Evolutionary conservation across 805 yeast species (phyloP).

Genomic region (Priceomyces fermenticarens): DNA sequence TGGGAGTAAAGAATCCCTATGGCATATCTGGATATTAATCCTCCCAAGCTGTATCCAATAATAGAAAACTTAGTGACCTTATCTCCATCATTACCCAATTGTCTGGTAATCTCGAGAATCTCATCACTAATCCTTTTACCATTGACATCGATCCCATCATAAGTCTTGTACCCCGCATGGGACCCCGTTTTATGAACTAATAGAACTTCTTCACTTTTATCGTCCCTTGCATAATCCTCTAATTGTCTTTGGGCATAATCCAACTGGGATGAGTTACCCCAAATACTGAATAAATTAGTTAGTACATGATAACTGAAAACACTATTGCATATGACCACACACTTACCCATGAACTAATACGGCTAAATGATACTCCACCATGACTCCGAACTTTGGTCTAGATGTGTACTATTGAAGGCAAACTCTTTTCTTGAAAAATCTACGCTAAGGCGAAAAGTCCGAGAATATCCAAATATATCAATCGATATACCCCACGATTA

Average conservation of each 20-base stretch:
- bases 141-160: constrained; percentile 85
- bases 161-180: constrained; percentile 73
- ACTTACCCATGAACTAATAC: constrained; percentile 73
- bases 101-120: constrained; percentile 32
- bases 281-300: constrained; percentile 33
- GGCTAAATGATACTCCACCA: constrained; percentile 53
- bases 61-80: constrained; percentile 35
- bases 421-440: no score
- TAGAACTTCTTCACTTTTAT: constrained; percentile 10
- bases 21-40: constrained; percentile 39
- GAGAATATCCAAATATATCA: no score
- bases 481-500: no score
- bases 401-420: no score
- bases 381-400: constrained; percentile 2
- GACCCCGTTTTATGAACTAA: constrained; percentile 51
- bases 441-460: no score
- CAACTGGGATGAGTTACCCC: constrained; percentile 76
- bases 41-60: constrained; percentile 43
- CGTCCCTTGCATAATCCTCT: constrained; percentile 17
- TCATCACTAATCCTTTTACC: constrained; percentile 75
- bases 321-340: not conserved
- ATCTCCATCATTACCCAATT: constrained; percentile 10
- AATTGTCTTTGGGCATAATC: constrained; percentile 54
- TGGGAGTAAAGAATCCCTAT: constrained; percentile 50
- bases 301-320: not conserved